Evolutionary conservation across 805 yeast genomes (phyloP), one percentile per base, ranked within the genome.

Genomic region (Saccharomyces jurei): DNA sequence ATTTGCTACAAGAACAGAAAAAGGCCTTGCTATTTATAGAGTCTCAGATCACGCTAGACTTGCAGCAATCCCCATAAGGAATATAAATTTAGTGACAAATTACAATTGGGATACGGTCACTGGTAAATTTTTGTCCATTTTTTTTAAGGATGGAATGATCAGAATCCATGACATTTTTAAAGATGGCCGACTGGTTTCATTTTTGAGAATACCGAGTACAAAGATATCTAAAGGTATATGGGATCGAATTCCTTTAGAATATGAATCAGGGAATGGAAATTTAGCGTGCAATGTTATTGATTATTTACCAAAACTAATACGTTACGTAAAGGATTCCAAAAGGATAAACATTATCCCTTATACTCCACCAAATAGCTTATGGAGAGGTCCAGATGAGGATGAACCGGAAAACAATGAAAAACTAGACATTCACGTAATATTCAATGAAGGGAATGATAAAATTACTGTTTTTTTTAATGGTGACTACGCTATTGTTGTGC

Each of bases 151-250:
- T 67, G 86, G 84, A 54, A 55, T 72, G 54, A 65, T 82, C 4
- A 74, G 81, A 72, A 75, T 83, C 9, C 80, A 77, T 58, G 75
- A 88, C 50, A 66, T 56, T 11, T 58, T 63, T 17, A 54, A 57
- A 22, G 59, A 58, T 10, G 70, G 69, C 13, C 65, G 63, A 51
- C 46, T 66, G 25, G 53, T 63, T 14, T 58, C 65, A 8, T 55
- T 64, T 41, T 48, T 64, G 4, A 55, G 65, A 48, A 11, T 22
- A 10, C 9, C 21, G 50, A 25, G 41, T 47, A 10, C 50, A 48
- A 41, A 51, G 21, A 30, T 27, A 46, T 26, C 52, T 53, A 8
- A 62, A 58, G 61, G 56, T 2, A 9, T 54, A 17, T 65, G 69
- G 69, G 63, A 59, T 52, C 52, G 64, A 46, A 50, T 59, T 14